phyloP scores from a whole-genome alignment of 371 early-diverging fungal genomes.

The Chytridiales sp. region DNA sequence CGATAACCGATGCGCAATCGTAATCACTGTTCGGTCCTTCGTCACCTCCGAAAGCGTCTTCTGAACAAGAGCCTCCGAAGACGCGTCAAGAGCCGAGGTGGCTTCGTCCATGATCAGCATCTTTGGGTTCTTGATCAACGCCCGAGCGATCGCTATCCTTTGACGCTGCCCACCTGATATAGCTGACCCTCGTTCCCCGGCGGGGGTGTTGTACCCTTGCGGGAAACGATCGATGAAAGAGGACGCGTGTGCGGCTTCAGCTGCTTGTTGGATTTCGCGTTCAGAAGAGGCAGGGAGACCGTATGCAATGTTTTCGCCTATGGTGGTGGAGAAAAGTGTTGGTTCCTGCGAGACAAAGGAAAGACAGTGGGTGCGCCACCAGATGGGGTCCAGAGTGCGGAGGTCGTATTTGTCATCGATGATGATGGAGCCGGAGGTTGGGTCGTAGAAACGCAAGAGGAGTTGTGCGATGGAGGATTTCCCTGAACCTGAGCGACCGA shows the following conservation, averaged over 20 bases:
- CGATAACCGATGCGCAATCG: constrained; percentile 82
- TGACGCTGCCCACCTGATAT: constrained; percentile 88
- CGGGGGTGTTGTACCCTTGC: constrained; percentile 73
- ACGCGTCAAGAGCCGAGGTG: constrained; percentile 59
- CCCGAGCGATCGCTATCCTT: constrained; percentile 48
- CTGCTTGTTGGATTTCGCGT: constrained; percentile 61
- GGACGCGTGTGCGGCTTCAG: constrained; percentile 65
- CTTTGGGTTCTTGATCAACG: constrained; percentile 31
- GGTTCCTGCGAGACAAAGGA: constrained; percentile 33
- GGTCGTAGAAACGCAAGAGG: constrained; percentile 41
- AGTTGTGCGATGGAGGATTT: constrained; percentile 53
- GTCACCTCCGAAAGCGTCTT: constrained; percentile 72
- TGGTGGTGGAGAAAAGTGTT: constrained; percentile 37
- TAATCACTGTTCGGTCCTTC: constrained; percentile 77
- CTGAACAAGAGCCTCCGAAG: constrained; percentile 75
- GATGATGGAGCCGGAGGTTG: constrained; percentile 13
- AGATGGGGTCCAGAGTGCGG: constrained; percentile 8
- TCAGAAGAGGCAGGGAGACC: constrained; percentile 54
- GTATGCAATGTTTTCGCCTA: constrained; percentile 43
- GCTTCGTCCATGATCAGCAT: constrained; percentile 45
- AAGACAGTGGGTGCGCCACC: constrained; percentile 10
- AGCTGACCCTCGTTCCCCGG: constrained; percentile 78
- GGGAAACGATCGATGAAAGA: constrained; percentile 55
- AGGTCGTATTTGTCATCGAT: constrained; percentile 24
- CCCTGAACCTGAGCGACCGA: constrained; percentile 61